Evolutionary conservation across 1,139 yeast genomes (phyloP), one percentile per base, ranked within the genome.

Genomic region (Taphrina communis): DNA sequence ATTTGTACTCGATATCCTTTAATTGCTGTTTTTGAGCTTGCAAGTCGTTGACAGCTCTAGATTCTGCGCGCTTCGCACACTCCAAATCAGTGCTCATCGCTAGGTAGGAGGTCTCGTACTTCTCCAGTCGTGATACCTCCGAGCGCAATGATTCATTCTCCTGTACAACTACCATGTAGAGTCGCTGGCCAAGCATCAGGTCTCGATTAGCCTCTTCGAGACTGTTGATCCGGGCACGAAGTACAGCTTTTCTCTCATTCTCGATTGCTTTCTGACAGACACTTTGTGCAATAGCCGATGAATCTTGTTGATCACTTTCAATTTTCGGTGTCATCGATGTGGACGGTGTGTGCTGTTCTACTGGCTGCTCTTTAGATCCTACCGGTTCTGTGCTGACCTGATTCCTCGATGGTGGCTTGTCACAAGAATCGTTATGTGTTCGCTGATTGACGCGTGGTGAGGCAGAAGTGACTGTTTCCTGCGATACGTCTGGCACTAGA

Each of bases 31-130:
- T 3, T n/a, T 46, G n/a, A 8, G 11, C n/a, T 17, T 46, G 17
- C 11, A n/a, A n/a, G 11, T 14, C 12, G 12, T 31, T 25, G 14
- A 11, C 12, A 8, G 53, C 53, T 21, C 19, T 11, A 11, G 53
- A 17, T 21, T 35, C 42, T 5, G 57, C 42, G 21, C 17, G 25
- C 42, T 53, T 53, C 17, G 57, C 39, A 53, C 42, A 53, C 42
- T 31, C 21, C 42, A 53, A 8, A 6, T 53, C 57, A 9, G 42
- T 53, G 14, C 17, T 53, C 57, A 53, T 53, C 3, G 57, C 57
- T 11, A 35, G 36, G 17, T 7, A 53, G 6, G 38, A 14, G 11
- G 35, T 25, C 17, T 51, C 39, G 56, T 51, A 51, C 14, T 21
- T 21, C 38, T 14, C 56, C 8, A 51, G 56, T 31, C 36, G 56